A percentile compares a stretch with the other conserved stretches of the same genome.
phyloP scores from a whole-genome alignment of 2,329 filamentous ascomycete genomes.

The Colletotrichum orbiculare region DNA sequence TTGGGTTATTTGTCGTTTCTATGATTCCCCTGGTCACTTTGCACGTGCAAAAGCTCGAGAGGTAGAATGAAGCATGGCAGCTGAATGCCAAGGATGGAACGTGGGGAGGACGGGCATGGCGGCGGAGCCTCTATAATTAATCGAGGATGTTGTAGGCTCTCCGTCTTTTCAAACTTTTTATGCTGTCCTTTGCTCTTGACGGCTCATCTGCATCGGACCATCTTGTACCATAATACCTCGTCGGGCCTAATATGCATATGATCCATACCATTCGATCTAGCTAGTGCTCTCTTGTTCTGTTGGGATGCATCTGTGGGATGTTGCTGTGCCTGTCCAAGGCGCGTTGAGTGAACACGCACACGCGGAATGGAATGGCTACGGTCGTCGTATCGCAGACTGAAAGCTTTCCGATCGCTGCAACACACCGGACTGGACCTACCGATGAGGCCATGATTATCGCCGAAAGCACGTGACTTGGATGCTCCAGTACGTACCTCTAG shows the following conservation, averaged over 20 bases:
- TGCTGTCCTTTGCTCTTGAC: conserved; percentile 17
- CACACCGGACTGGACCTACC: no score
- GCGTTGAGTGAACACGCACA: no score
- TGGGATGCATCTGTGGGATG: no score
- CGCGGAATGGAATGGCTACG: no score
- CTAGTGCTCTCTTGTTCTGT: background rate
- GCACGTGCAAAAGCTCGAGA: conserved; percentile 37
- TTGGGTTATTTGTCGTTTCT: conserved; percentile 37
- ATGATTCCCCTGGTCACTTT: conserved; percentile 42
- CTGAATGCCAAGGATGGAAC: conserved; percentile 11
- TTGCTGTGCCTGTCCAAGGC: no score
- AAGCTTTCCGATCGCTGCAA: no score
- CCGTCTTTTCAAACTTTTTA: conserved; percentile 18
- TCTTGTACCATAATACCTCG: conserved; percentile 36
- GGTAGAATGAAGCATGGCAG: conserved; percentile 34
- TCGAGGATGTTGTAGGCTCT: conserved; percentile 36
- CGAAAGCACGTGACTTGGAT: no score
- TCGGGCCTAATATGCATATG: conserved; percentile 34
- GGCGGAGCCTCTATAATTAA: conserved; percentile 41
- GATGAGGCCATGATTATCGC: no score
- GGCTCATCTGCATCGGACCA: conserved; percentile 35
- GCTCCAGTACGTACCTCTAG: conserved; percentile 16
- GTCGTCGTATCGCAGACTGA: no score
- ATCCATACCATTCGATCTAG: conserved; percentile 12
- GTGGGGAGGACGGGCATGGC: conserved; percentile 40